phyloP scores from a whole-genome alignment of 2,329 filamentous ascomycete species.

The Penicillium sp. region DNA sequence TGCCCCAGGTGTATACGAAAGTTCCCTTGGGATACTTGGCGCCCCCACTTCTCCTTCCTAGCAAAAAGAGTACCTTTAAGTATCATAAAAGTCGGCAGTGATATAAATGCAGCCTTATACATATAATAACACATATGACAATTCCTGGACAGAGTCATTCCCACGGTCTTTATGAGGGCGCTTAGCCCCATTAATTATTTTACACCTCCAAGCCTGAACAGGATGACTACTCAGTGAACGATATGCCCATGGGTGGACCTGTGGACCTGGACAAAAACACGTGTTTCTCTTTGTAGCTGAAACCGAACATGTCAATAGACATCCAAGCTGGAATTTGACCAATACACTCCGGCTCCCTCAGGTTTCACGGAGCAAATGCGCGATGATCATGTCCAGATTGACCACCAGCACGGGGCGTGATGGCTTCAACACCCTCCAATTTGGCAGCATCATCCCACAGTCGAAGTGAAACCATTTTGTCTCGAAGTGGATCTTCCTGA shows the following conservation, averaged over 20 bases:
- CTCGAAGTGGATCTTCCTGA: conserved; percentile 30
- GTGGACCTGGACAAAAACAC: not conserved
- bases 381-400: conserved; percentile 28
- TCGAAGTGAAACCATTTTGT: conserved; percentile 37
- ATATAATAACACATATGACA: too few species aligned
- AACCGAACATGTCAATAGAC: not conserved
- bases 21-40: not conserved
- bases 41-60: not conserved
- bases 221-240: not conserved
- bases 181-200: not conserved
- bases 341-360: not conserved
- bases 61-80: not conserved
- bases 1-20: not conserved
- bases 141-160: too few species aligned
- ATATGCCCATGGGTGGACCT: too few species aligned
- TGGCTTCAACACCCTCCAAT: conserved; percentile 25
- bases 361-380: conserved; percentile 19
- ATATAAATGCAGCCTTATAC: not conserved
- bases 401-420: conserved; percentile 26
- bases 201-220: not conserved
- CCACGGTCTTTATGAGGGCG: not conserved
- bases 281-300: not conserved
- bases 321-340: not conserved
- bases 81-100: not conserved
- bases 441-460: conserved; percentile 42